Evolutionary conservation across 225 moss, liverwort and hornwort genomes (phyloP).

Genomic region (Sphagnum tenellum): DNA sequence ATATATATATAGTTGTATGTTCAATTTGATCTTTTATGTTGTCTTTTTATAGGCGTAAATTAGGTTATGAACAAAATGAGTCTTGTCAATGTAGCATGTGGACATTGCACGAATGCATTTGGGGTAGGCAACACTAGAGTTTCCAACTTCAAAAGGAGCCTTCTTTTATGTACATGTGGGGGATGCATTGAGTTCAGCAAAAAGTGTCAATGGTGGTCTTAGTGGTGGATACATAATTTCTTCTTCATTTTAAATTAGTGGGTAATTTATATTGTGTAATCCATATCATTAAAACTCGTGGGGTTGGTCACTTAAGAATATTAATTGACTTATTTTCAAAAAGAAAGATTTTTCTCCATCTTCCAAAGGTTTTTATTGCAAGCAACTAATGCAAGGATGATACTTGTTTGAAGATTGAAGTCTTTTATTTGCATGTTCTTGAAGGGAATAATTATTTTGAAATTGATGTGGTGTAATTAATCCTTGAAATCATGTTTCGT

Average conservation of each 20-base stretch:
- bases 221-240: slow-evolving; percentile 29
- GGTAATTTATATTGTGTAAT: not conserved
- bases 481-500: too few relatives aligned
- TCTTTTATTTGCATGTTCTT: too few relatives aligned
- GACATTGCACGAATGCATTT: slow-evolving; percentile 49
- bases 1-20: not conserved
- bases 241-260: not conserved
- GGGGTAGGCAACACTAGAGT: slow-evolving; percentile 51
- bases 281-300: too few relatives aligned
- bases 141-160: slow-evolving; percentile 44
- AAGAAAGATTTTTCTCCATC: slow-evolving; percentile 46
- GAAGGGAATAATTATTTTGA: too few relatives aligned
- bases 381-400: too few relatives aligned
- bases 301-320: slow-evolving; percentile 30
- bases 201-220: slow-evolving; percentile 51
- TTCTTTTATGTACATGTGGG: slow-evolving; percentile 45
- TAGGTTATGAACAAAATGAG: too few relatives aligned
- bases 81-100: slow-evolving; percentile 35
- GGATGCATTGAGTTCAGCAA: slow-evolving; percentile 48
- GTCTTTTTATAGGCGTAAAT: too few relatives aligned
- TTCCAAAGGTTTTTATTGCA: slow-evolving; percentile 36
- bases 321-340: slow-evolving; percentile 55
- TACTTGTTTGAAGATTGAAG: too few relatives aligned
- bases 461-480: too few relatives aligned
- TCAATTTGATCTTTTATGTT: not conserved